These are phyloP conservation scores for Daldinia vernicosa DNA, from an alignment of 495 filamentous ascomycete genomes.

Conservation along the genomic window DNA sequence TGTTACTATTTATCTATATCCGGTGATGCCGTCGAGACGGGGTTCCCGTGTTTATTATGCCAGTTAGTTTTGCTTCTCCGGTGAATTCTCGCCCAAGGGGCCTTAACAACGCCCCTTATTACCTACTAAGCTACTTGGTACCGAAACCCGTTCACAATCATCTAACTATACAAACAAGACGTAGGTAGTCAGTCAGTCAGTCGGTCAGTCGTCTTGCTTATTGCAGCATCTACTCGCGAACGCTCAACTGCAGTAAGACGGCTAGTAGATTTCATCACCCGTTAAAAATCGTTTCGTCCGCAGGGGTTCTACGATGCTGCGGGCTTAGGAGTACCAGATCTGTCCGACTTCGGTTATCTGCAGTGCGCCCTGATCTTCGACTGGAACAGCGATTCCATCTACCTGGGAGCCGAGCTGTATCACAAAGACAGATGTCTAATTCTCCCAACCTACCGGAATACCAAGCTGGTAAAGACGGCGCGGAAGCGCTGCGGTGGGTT, in stretches of 20 bases:
- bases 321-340: constrained; percentile 46
- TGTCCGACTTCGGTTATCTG: constrained; percentile 50
- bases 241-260: constrained; percentile 10
- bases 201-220: constrained; percentile 1
- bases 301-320: constrained; percentile 46
- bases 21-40: constrained; percentile 16
- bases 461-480: constrained; percentile 29
- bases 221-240: neutral
- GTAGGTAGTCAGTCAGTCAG: no score
- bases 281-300: constrained; percentile 31
- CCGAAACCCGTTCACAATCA: constrained; percentile 1
- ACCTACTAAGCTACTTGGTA: neutral
- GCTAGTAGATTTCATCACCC: constrained; percentile 20
- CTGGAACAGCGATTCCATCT: constrained; percentile 46
- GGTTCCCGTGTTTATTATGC: constrained; percentile 8
- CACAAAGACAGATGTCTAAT: constrained; percentile 45
- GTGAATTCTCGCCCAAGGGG: neutral
- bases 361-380: constrained; percentile 48
- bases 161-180: constrained; percentile 5
- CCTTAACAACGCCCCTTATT: neutral
- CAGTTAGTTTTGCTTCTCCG: neutral
- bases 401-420: constrained; percentile 44
- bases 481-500: constrained; percentile 30
- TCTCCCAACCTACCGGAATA: constrained; percentile 40
- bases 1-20: constrained; percentile 10